Percentiles rank a stretch among this genome's conserved stretches.
Conservation (phyloP, 768 basidiomycete species). For the Terana coerulea region DNA sequence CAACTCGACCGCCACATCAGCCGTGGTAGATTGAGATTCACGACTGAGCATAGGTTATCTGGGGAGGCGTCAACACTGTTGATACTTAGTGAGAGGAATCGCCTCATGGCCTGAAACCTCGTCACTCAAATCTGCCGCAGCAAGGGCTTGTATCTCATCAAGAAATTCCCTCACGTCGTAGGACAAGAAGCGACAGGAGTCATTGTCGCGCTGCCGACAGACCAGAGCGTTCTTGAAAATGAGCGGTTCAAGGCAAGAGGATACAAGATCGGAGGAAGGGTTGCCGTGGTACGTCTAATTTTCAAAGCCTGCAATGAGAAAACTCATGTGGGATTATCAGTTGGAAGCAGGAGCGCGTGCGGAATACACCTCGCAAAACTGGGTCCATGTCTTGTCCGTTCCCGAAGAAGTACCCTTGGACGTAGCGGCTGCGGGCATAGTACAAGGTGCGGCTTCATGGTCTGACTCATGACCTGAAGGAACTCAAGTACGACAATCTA, state of each 20-base stretch:
- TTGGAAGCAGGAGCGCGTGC: conserved; percentile 53
- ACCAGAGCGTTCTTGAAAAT: conserved; percentile 53
- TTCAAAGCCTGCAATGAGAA: not conserved
- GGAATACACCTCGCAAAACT: conserved; percentile 67
- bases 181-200: conserved; percentile 80
- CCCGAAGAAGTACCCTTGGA: conserved; percentile 58
- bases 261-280: conserved; percentile 66
- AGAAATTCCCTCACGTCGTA: conserved; percentile 58
- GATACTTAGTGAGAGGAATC: conserved; percentile 63
- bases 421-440: conserved; percentile 59
- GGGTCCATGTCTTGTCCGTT: conserved; percentile 56
- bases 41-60: conserved; percentile 49
- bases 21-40: no score
- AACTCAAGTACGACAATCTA: not conserved
- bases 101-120: conserved; percentile 44
- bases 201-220: conserved; percentile 71
- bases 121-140: conserved; percentile 26
- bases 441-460: conserved; percentile 44
- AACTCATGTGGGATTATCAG: conserved; percentile 26
- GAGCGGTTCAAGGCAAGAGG: conserved; percentile 60
- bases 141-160: conserved; percentile 59
- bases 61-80: conserved; percentile 83
- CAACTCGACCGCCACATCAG: no score
- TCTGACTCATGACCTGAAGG: no score
- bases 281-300: conserved; percentile 57